Base-by-base conservation (phyloP, 164 flowering plant species). In the Chimonanthus praecox region DNA sequence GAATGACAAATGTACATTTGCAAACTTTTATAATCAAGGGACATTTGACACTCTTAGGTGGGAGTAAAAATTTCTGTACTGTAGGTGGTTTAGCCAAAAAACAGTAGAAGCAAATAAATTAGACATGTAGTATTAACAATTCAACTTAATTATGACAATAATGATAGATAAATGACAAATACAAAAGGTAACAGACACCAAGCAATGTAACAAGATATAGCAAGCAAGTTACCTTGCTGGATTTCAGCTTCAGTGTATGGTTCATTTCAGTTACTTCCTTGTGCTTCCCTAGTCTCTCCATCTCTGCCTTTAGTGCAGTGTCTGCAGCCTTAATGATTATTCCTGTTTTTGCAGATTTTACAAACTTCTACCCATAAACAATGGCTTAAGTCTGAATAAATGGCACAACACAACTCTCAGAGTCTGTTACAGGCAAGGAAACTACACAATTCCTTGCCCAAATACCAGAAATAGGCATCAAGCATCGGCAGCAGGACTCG, bases 241-340 rank as follows among this genome's bases (percentile, higher is more conserved):
- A 73, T 64, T 81, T 67, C 64, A 72, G 70, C 71, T 71, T 79
- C 70, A 88, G 54, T 70, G 73, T 63, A 63, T 84, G 77, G 77
- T 83, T 89, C 61, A 43, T 73, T 47, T 81, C 87, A 62, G 69
- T 80, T 8, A 89, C 16, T 80, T 86, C 84, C 49, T 82, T 80
- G 21, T 84, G 81, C 77, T 73, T 84, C 67, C 73, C 80, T 15
- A 79, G 64, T 79, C 95, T 88, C 71, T 44, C 79, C 76, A 77
- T 83, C 84, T 92, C 95, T 68, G 80, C 45, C 51, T 75, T 81
- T 45, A 89, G 72, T 72, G 91, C 92, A 85, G 76, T 84, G 82
- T 84, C 80, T 46, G 93, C 78, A 76, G 86, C 85, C 74, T 80
- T 83, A 8, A 87, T 44, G 18, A 74, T 49, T n/a, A 76, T 79